Evolutionary conservation across 768 basidiomycete genomes (phyloP).

Genomic region (Termitomyces sp.): DNA sequence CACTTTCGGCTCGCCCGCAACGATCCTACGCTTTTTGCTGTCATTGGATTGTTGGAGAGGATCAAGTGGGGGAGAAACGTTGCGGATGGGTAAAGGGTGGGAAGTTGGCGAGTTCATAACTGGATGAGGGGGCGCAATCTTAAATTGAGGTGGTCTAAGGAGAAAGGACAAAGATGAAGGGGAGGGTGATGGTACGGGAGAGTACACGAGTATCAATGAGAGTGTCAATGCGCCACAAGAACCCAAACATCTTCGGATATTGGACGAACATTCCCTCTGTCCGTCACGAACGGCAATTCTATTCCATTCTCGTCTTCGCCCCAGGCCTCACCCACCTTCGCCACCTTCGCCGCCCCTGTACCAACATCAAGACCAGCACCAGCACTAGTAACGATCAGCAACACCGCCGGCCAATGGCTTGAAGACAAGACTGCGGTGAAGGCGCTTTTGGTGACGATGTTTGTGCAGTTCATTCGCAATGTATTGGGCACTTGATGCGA

Average conservation of each 20-base stretch:
- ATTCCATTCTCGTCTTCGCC: too few relatives aligned
- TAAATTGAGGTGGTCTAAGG: too few relatives aligned
- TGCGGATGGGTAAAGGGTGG: slow-evolving; percentile 65
- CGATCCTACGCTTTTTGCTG: slow-evolving; percentile 61
- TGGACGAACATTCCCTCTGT: too few relatives aligned
- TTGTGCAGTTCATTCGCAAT: too few relatives aligned
- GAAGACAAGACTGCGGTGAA: slow-evolving; percentile 39
- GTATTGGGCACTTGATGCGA: too few relatives aligned
- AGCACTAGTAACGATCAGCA: slow-evolving; percentile 9
- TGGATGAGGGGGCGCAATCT: too few relatives aligned
- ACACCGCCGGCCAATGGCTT: slow-evolving; percentile 47
- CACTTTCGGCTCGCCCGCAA: slow-evolving; percentile 5
- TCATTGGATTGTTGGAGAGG: slow-evolving; percentile 63
- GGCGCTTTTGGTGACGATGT: slow-evolving; percentile 30
- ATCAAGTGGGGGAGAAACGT: slow-evolving; percentile 60
- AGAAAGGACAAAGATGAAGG: background rate
- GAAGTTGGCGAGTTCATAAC: slow-evolving; percentile 25
- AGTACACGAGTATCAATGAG: background rate
- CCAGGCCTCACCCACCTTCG: too few relatives aligned
- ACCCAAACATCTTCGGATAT: too few relatives aligned
- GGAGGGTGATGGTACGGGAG: background rate
- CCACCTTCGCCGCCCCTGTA: too few relatives aligned
- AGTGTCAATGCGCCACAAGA: too few relatives aligned
- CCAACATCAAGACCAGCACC: too few relatives aligned
- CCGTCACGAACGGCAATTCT: too few relatives aligned